These are phyloP conservation scores for Pseudopediastrum boryanum DNA, from an alignment of 139 green algal species.

Conservation along the genomic window DNA sequence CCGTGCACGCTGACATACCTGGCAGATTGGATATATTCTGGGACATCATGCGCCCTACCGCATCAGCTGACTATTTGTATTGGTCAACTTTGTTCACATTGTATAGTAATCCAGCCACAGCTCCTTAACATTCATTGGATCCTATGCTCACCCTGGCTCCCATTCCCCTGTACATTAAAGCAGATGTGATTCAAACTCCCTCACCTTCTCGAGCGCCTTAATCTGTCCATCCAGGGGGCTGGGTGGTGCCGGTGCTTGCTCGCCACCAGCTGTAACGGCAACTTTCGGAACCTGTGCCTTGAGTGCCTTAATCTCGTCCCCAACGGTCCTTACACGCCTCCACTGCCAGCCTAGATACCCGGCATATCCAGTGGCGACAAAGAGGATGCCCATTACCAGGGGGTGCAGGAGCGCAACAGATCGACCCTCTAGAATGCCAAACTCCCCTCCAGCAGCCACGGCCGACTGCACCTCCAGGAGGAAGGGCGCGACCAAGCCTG, in stretches of 20 bases:
- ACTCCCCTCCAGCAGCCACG: conserved; percentile 23
- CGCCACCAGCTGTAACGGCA: conserved; percentile 42
- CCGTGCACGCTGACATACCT: too few species aligned
- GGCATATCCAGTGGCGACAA: conserved; percentile 79
- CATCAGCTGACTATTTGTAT: too few species aligned
- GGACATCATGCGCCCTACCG: too few species aligned
- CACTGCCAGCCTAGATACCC: conserved; percentile 92
- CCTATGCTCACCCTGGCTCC: too few species aligned
- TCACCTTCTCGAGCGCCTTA: conserved; percentile 77
- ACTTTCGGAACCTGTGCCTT: conserved; percentile 71
- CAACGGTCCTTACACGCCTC: conserved; percentile 62
- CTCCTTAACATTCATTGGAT: too few species aligned
- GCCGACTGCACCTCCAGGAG: conserved; percentile 11
- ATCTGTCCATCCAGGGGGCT: conserved; percentile 70
- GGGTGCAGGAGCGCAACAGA: conserved; percentile 86
- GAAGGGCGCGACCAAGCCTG: neutral
- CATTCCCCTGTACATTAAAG: too few species aligned
- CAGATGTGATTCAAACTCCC: too few species aligned
- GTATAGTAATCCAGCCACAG: too few species aligned
- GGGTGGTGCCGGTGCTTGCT: conserved; percentile 59
- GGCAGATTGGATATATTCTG: too few species aligned
- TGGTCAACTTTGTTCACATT: too few species aligned
- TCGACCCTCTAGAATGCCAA: conserved; percentile 41
- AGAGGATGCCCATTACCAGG: conserved; percentile 82
- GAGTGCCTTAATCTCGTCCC: conserved; percentile 77